A percentile compares a stretch with the other conserved stretches of the same genome.
Conservation (phyloP, 495 filamentous ascomycete species). For the Aspergillus campestris region DNA sequence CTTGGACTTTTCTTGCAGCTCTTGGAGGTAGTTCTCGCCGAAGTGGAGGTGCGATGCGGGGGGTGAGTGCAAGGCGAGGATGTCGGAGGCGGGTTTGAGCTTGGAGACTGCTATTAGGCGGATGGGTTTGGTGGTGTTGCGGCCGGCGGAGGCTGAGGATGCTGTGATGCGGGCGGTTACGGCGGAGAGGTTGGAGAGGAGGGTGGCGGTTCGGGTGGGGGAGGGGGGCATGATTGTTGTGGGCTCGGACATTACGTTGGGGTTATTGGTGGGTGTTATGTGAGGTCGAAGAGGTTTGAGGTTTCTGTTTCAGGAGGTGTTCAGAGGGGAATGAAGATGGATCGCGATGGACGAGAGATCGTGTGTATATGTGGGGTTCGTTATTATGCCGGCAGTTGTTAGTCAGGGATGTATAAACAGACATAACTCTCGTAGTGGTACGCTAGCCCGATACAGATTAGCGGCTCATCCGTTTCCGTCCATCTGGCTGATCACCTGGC, state of each 20-base stretch:
- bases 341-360: not conserved
- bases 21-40: conserved; percentile 95
- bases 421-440: too few relatives aligned
- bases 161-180: conserved; percentile 28
- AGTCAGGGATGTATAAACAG: too few relatives aligned
- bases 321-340: too few relatives aligned
- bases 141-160: conserved; percentile 13
- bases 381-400: too few relatives aligned
- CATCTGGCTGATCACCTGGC: too few relatives aligned
- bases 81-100: conserved; percentile 81
- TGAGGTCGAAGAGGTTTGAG: conserved; percentile 18
- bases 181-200: conserved; percentile 30
- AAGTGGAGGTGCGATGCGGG: conserved; percentile 64
- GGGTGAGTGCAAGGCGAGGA: conserved; percentile 67
- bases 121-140: conserved; percentile 27
- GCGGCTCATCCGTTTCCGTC: too few relatives aligned
- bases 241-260: not conserved
- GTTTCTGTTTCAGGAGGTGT: not conserved
- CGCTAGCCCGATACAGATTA: too few relatives aligned
- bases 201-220: conserved; percentile 27
- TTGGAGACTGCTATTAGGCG: conserved; percentile 92
- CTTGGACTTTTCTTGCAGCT: conserved; percentile 76
- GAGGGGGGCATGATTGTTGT: conserved; percentile 25
- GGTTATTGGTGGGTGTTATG: conserved; percentile 6
- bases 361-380: too few relatives aligned